These are phyloP conservation scores for Geosiphon pyriformis DNA, from an alignment of 192 early-diverging fungal genomes.

Conservation along the genomic window DNA sequence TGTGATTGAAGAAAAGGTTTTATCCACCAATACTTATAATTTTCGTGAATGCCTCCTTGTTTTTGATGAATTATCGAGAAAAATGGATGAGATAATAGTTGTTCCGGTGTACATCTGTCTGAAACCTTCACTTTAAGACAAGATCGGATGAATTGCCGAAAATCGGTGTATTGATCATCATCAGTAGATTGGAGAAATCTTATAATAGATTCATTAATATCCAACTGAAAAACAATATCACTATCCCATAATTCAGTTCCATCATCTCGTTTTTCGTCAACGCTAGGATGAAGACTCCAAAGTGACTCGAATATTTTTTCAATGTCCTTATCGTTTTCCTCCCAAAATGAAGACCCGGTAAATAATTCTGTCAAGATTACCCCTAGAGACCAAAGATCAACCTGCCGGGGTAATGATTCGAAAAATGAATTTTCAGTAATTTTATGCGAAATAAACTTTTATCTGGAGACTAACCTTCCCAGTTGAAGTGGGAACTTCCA, in stretches of 20 bases:
- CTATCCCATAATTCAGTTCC: conserved; percentile 29
- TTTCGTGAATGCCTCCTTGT: not conserved
- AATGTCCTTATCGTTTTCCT: conserved; percentile 39
- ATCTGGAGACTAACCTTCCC: conserved; percentile 1
- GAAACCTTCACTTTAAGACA: conserved; percentile 29
- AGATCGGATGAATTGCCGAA: conserved; percentile 25
- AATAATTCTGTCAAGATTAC: conserved; percentile 48
- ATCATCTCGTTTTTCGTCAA: conserved; percentile 27
- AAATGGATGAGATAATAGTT: conserved; percentile 35
- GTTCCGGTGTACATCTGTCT: conserved; percentile 20
- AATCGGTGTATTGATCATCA: conserved; percentile 17
- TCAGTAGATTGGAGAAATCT: conserved; percentile 35
- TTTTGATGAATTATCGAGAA: conserved; percentile 14
- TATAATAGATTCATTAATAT: conserved; percentile 41
- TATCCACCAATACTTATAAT: conserved; percentile 15
- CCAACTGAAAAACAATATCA: conserved; percentile 28
- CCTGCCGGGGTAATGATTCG: no score
- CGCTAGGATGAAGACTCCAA: conserved; percentile 30
- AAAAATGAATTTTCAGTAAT: no score
- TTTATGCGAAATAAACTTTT: not conserved
- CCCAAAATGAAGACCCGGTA: conserved; percentile 50
- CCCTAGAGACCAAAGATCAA: conserved; percentile 54
- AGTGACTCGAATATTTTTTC: conserved; percentile 45
- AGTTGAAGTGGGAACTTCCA: not conserved
- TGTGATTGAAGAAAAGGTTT: conserved; percentile 43